Base-by-base conservation (phyloP, 2,329 filamentous ascomycete species). In the Colletotrichum eremochloae region DNA sequence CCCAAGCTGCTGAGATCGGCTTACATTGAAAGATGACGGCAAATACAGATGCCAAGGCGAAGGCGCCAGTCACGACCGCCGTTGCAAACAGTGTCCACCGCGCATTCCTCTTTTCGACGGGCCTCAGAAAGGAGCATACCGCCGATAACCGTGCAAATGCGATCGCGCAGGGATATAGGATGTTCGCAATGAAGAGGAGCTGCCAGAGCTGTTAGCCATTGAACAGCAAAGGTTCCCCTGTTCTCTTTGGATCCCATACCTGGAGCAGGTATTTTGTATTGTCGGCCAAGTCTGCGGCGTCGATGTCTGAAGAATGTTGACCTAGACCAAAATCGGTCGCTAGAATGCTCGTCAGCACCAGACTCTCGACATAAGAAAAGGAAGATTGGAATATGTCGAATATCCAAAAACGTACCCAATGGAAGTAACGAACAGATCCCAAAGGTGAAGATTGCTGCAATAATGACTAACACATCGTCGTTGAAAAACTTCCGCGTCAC, bases 1-100 rank as follows among this genome's bases (percentile, higher is more conserved):
- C 75, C 80, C 80, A 81, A 1, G 79, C 77, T 3, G 76, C 76
- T 5, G 56, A 20, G 3, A 73, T 24, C 2, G 71, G 71, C 15
- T 14, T 67, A 56, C 71, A 73, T 31, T 73, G 71, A 14, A 73
- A 71, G 24, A 73, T 20, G 7, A 71, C 63, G 3, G 62, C 67
- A 12, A 70, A 71, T 0, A 67, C 56, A 8, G 56, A 71, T 15
- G 67, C 62, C 6, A 73, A 4, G 1, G 33, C 50, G 9, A 73
- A 73, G 2, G 14, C 56, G 6, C 56, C 48, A 5, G 62, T 63
- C 31, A 73, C 14, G 0, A 11, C 42, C 14, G 67, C 63, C 9
- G 50, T 44, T 7, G 29, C 57, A 31, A 63, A 67, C 52, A 73
- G 57, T 5, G 33, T 8, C 29, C 52, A 67, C 18, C 62, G 57